Evolutionary conservation across 2,329 filamentous ascomycete species (phyloP).

Genomic region (Thelonectria olida): DNA sequence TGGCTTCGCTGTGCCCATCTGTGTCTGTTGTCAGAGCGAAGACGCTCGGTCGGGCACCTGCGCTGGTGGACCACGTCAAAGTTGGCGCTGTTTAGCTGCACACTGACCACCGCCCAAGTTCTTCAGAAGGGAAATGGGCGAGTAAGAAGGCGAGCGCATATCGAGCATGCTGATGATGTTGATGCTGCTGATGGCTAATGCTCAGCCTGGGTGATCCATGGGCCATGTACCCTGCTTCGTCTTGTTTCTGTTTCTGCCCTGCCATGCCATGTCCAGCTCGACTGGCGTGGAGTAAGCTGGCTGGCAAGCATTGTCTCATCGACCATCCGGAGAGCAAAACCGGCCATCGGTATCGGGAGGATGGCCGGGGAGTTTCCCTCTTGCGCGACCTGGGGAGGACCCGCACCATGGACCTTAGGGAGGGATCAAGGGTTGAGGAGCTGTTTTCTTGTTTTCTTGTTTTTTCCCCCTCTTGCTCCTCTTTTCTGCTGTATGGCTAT

Average conservation of each 20-base stretch:
- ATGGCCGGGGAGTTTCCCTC: slow-evolving; percentile 3
- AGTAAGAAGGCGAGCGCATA: neutral
- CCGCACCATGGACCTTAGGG: neutral
- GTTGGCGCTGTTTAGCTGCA: neutral
- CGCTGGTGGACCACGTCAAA: neutral
- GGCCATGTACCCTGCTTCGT: neutral
- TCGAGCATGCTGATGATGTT: neutral
- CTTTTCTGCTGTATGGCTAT: neutral
- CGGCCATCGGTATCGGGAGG: slow-evolving; percentile 21
- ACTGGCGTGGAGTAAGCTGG: neutral
- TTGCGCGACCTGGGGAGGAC: slow-evolving; percentile 1
- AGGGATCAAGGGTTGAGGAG: neutral
- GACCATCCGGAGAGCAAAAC: slow-evolving; percentile 10
- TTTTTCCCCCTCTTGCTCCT: no score
- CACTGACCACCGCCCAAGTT: neutral
- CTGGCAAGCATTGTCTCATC: slow-evolving; percentile 2
- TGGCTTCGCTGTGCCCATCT: neutral
- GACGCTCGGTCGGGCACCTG: neutral
- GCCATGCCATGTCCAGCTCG: slow-evolving; percentile 1
- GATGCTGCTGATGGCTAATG: neutral
- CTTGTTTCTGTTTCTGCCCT: neutral
- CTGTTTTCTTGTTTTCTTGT: neutral
- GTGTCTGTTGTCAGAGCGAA: neutral
- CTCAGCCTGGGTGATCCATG: neutral
- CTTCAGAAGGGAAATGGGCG: neutral